Evolutionary conservation across 257 asterid species (phyloP), one percentile per base, ranked within the genome.

Genomic region (Lavandula angustifolia): DNA sequence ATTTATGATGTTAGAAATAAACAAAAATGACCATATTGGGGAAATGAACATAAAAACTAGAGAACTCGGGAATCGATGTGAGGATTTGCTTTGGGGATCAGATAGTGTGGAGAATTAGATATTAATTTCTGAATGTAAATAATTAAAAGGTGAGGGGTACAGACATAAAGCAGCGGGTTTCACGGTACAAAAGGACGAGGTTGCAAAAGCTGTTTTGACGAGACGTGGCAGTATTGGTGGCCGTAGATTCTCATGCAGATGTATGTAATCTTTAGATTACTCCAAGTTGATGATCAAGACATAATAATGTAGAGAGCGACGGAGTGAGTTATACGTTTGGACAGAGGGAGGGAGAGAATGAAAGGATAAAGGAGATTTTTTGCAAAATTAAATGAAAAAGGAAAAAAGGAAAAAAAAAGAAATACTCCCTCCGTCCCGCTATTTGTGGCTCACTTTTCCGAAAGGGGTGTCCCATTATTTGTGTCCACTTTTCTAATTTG

Each of bases 161-260:
- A 66, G 91, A 84, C 87, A 83, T 81, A 85, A 85, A 88, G 91
- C 72, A 83, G 85, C 91, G 90, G 82, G 81, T 82, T 85, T 85
- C 80, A 60, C 84, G 94, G 87, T 76, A 72, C 78, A 67, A 82
- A 68, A 77, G 83, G 84, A 71, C 82, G 68, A 78, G 84, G 81
- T 71, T 68, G 79, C 74, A 76, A 85, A 81, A 75, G 82, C 79
- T 75, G 70, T 34, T 54, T 41, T 73, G 14, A 16, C 7, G 73
- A 52, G 85, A 80, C 89, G 91, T 88, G 89, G 73, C 79, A 6
- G 0, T 0, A 7, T 0, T 6, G 0, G 0, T 0, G 14, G 49
- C 88, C 88, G 78, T 71, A 2, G 81, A 79, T 81, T 6, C 12
- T 50, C 76, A 64, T 64, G 66, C 74, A 69, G 71, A 53, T 37